Conservation (phyloP, 495 filamentous ascomycete genomes). For the Darksidea phi region DNA sequence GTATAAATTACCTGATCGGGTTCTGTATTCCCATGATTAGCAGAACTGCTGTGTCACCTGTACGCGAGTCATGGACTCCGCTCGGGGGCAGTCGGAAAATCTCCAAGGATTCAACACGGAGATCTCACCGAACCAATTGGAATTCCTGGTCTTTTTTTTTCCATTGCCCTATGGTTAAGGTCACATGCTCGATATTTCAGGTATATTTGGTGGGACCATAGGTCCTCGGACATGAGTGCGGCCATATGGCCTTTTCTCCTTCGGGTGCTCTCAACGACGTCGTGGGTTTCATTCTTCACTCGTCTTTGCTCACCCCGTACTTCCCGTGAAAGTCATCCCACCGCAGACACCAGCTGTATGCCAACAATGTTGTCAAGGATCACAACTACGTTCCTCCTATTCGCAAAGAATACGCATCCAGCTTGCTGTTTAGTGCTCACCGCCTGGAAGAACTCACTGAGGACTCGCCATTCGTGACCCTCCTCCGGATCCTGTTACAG, state of each 20-base stretch:
- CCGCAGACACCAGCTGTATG: slow-evolving; percentile 76
- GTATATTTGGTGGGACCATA: too few relatives aligned
- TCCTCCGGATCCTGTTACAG: slow-evolving; percentile 18
- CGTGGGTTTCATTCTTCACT: slow-evolving; percentile 84
- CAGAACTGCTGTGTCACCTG: too few relatives aligned
- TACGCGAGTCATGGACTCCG: too few relatives aligned
- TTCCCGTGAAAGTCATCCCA: slow-evolving; percentile 94
- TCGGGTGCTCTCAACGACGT: slow-evolving; percentile 79
- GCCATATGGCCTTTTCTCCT: slow-evolving; percentile 66
- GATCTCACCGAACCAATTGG: too few relatives aligned
- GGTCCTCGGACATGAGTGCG: slow-evolving; percentile 19
- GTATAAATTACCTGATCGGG: too few relatives aligned
- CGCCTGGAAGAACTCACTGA: slow-evolving; percentile 18
- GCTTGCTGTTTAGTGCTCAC: background rate
- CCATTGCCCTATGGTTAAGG: too few relatives aligned
- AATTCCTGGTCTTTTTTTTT: too few relatives aligned
- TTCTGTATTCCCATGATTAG: too few relatives aligned
- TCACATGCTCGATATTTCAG: too few relatives aligned
- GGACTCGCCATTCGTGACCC: slow-evolving; percentile 14
- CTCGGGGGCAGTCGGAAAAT: too few relatives aligned
- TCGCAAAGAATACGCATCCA: slow-evolving; percentile 4
- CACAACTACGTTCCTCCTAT: slow-evolving; percentile 25
- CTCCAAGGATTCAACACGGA: too few relatives aligned
- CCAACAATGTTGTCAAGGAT: slow-evolving; percentile 26
- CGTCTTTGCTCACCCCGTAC: slow-evolving; percentile 78